Evolutionary conservation across 1,284 basidiomycete species (phyloP).

Genomic region (Apiotrichum veenhuisii): DNA sequence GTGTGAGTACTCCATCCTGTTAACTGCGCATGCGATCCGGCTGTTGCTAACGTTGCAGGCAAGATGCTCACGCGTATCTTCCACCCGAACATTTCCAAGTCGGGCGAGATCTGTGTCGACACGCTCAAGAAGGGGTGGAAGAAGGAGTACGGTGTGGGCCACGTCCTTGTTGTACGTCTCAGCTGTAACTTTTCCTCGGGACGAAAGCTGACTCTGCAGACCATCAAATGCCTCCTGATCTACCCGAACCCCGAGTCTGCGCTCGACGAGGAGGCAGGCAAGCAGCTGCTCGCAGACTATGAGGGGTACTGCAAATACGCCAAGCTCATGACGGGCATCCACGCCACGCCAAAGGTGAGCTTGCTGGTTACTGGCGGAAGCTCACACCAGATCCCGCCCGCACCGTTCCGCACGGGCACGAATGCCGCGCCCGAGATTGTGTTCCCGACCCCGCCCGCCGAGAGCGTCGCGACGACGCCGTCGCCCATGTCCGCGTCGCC

Average conservation of each 20-base stretch:
- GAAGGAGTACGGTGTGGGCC: slow-evolving; percentile 79
- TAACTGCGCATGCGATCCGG: background rate
- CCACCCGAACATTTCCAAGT: slow-evolving; percentile 86
- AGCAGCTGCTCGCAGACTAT: slow-evolving; percentile 82
- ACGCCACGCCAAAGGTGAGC: slow-evolving; percentile 25
- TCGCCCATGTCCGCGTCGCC: slow-evolving; percentile 6
- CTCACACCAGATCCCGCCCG: slow-evolving; percentile 14
- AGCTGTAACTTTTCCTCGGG: background rate
- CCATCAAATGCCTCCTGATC: slow-evolving; percentile 89
- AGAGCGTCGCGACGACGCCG: background rate
- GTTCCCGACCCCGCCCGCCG: slow-evolving; percentile 15
- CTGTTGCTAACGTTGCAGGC: slow-evolving; percentile 54
- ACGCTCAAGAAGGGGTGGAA: slow-evolving; percentile 97
- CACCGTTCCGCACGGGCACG: slow-evolving; percentile 14
- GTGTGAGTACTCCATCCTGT: slow-evolving; percentile 57
- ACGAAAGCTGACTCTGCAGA: slow-evolving; percentile 41
- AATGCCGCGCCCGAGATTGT: slow-evolving; percentile 3
- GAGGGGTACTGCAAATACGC: slow-evolving; percentile 66
- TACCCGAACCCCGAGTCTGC: slow-evolving; percentile 95
- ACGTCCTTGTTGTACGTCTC: slow-evolving; percentile 66
- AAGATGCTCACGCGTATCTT: slow-evolving; percentile 90
- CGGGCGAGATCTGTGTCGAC: slow-evolving; percentile 94
- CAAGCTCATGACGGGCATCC: slow-evolving; percentile 28
- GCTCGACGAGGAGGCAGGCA: slow-evolving; percentile 89
- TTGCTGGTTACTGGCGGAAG: background rate